Evolutionary conservation across 495 filamentous ascomycete species (phyloP).

Genomic region (Xylona heveae): DNA sequence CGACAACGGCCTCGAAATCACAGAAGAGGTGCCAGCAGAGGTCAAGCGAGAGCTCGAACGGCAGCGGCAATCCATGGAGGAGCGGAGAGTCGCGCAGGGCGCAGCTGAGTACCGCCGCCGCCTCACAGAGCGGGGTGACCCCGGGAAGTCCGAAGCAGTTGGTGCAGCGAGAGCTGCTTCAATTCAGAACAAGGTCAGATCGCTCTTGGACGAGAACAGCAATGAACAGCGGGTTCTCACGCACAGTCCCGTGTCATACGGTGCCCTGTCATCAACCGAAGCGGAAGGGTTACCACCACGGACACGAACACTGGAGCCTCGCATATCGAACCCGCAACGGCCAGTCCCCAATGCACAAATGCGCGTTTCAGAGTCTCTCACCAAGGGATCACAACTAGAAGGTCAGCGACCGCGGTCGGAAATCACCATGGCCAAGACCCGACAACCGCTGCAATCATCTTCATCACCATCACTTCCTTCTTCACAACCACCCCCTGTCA

Average conservation of each 20-base stretch:
- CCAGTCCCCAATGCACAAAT: too few species aligned
- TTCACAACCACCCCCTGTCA: too few species aligned
- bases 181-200: slow-evolving; percentile 81
- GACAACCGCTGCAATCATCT: too few species aligned
- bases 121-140: slow-evolving; percentile 36
- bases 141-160: slow-evolving; percentile 25
- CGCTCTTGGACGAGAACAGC: slow-evolving; percentile 58
- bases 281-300: too few species aligned
- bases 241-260: background rate
- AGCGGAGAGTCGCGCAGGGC: slow-evolving; percentile 75
- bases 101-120: slow-evolving; percentile 77
- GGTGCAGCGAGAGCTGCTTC: slow-evolving; percentile 34
- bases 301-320: too few species aligned
- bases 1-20: slow-evolving; percentile 33
- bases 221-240: slow-evolving; percentile 18
- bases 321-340: too few species aligned
- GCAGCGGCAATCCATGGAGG: slow-evolving; percentile 64
- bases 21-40: slow-evolving; percentile 64
- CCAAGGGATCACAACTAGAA: too few species aligned
- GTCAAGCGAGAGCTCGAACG: slow-evolving; percentile 81
- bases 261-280: background rate
- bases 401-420: too few species aligned
- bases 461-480: too few species aligned
- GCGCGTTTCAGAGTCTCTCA: too few species aligned
- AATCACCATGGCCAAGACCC: too few species aligned